Evolutionary conservation across 805 yeast genomes (phyloP).

Genomic region (Cyberlindnera galapagoensis): DNA sequence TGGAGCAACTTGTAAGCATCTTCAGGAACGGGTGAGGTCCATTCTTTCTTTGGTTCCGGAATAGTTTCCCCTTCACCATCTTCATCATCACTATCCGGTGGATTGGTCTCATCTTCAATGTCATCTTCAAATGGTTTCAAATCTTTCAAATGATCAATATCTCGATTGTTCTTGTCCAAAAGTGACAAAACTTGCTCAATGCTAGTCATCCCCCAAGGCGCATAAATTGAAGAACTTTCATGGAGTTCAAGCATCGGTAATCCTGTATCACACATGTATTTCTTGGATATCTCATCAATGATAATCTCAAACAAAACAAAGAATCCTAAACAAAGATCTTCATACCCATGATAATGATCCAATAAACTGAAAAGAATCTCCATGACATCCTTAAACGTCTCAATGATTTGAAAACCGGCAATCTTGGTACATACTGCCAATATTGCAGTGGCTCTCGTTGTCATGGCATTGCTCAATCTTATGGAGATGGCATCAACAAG

Average conservation of each 20-base stretch:
- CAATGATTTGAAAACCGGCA: slow-evolving; percentile 60
- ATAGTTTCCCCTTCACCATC: slow-evolving; percentile 18
- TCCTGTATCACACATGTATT: slow-evolving; percentile 28
- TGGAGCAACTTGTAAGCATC: slow-evolving; percentile 52
- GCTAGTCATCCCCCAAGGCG: slow-evolving; percentile 39
- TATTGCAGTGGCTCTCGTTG: slow-evolving; percentile 70
- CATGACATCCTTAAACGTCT: slow-evolving; percentile 66
- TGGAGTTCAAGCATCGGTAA: slow-evolving; percentile 10
- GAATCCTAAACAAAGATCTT: slow-evolving; percentile 63
- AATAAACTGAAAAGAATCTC: slow-evolving; percentile 68
- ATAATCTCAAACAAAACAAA: slow-evolving; percentile 64
- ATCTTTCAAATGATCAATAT: slow-evolving; percentile 24
- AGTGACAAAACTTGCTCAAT: slow-evolving; percentile 38
- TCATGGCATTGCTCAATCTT: slow-evolving; percentile 58
- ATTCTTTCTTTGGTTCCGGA: slow-evolving; percentile 32
- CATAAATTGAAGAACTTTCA: slow-evolving; percentile 21
- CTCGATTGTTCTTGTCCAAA: slow-evolving; percentile 31
- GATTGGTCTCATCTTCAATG: slow-evolving; percentile 33
- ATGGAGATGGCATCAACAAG: slow-evolving; percentile 72
- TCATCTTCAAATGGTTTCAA: slow-evolving; percentile 32
- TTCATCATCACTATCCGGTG: slow-evolving; percentile 28
- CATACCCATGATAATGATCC: slow-evolving; percentile 82
- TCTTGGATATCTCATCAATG: slow-evolving; percentile 37
- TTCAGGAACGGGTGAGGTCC: slow-evolving; percentile 66
- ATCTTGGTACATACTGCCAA: slow-evolving; percentile 62